These are phyloP conservation scores for Colletotrichum incanum DNA, from an alignment of 2,329 filamentous ascomycete species.

Conservation along the genomic window DNA sequence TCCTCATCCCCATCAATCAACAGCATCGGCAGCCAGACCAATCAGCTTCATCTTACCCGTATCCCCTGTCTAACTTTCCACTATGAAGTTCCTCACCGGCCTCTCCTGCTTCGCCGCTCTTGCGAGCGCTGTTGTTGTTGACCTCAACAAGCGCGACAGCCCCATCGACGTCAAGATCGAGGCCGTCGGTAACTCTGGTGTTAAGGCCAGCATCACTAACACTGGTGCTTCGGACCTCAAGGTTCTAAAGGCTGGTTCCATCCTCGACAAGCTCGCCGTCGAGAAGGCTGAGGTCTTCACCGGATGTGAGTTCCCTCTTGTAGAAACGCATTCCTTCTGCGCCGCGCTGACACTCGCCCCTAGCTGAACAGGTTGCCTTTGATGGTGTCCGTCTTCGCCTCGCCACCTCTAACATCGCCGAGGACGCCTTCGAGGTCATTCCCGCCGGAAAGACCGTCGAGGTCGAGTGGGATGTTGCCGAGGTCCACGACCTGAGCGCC, in stretches of 20 bases:
- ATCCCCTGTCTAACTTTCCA: constrained; percentile 29
- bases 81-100: constrained; percentile 58
- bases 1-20: constrained; percentile 20
- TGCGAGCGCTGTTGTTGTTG: constrained; percentile 54
- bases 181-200: constrained; percentile 65
- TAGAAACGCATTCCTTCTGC: background rate
- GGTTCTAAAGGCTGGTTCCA: constrained; percentile 68
- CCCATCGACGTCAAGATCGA: constrained; percentile 63
- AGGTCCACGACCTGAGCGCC: constrained; percentile 66
- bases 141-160: constrained; percentile 55
- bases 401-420: constrained; percentile 59
- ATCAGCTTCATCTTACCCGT: background rate
- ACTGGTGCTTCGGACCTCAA: constrained; percentile 65
- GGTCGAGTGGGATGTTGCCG: constrained; percentile 68
- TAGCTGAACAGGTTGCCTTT: constrained; percentile 63
- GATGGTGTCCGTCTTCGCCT: constrained; percentile 69
- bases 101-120: constrained; percentile 55
- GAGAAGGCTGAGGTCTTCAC: constrained; percentile 69
- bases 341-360: constrained; percentile 19
- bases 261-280: constrained; percentile 67
- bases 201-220: constrained; percentile 70
- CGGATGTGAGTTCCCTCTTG: constrained; percentile 56
- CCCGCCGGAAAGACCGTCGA: constrained; percentile 65
- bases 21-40: constrained; percentile 8
- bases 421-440: constrained; percentile 67